Base-by-base conservation (phyloP, 2,329 filamentous ascomycete species). In the Trichocomaceae sp. region DNA sequence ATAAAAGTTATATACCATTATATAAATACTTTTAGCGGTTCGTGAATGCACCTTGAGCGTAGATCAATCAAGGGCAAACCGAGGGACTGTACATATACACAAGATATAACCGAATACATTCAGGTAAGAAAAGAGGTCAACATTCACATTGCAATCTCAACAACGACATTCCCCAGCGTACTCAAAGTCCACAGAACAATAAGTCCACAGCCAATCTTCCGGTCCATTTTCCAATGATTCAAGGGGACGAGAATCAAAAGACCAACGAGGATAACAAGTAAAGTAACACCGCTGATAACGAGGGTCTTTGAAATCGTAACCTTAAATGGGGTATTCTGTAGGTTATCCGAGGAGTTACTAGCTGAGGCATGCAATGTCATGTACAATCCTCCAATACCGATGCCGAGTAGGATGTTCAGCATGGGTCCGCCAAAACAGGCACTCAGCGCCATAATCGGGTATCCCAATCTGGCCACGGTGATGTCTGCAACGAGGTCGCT, bases 401-500 rank as follows among this genome's bases (percentile, higher is more conserved):
- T 91, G 0, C 93, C 93, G 3, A 99, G 81, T 0, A 99, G 76
- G 59, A 99, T 99, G 64, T 99, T 99, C 41, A 99, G 81, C 90
- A 99, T 92, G 0, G 93, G 93, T 0, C 93, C 95, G n/a, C 93
- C 93, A 68, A 99, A 96, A 68, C 93, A 99, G 4, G 93, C 93
- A 33, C 88, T 91, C 41, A 87, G 74, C 0, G 93, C 93, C 93
- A 99, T 99, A 59, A 99, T 90, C 0, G 93, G 93, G 71, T 91
- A 96, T 2, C 93, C 93, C 2, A 99, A 82, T 33, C 89, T 83
- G 3, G 93, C 93, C 37, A 99, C 88, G 0, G 93, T 99, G 52
- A 97, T 88, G 68, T 99, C 88, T 15, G 93, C 92, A 9, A 99
- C 90, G 15, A 99, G 78, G 65, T 99, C 93, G 37, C 93, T 92